Evolutionary conservation across 306 rosid species (phyloP).

Genomic region (Sicyos edulis): DNA sequence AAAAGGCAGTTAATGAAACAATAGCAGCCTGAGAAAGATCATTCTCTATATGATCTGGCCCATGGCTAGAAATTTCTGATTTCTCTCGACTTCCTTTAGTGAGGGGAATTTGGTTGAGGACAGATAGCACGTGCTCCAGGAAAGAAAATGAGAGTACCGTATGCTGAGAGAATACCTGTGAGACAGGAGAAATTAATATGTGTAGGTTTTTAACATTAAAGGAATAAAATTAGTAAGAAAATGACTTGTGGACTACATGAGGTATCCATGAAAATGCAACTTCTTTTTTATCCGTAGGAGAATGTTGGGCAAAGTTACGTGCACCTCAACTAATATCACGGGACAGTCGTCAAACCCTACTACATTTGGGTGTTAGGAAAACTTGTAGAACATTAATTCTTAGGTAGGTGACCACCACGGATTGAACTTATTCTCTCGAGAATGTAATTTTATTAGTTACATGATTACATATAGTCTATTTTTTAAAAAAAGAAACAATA

Average conservation of each 20-base stretch:
- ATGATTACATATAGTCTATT: neutral
- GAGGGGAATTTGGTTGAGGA: conserved; percentile 65
- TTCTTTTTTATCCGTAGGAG: too few relatives aligned
- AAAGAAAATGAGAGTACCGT: conserved; percentile 60
- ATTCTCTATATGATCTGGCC: conserved; percentile 54
- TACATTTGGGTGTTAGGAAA: too few relatives aligned
- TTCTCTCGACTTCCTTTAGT: conserved; percentile 48
- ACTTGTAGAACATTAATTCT: too few relatives aligned
- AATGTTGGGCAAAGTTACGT: too few relatives aligned
- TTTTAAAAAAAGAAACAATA: neutral
- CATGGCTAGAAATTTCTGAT: conserved; percentile 45
- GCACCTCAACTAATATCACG: too few relatives aligned
- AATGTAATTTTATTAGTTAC: neutral
- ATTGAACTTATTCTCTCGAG: too few relatives aligned
- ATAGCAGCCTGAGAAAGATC: conserved; percentile 76
- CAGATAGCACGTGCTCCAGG: conserved; percentile 74
- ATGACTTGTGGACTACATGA: neutral
- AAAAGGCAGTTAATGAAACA: conserved; percentile 86
- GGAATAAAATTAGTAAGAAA: neutral
- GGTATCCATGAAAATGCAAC: neutral
- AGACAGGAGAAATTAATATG: conserved; percentile 9
- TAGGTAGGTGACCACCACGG: too few relatives aligned
- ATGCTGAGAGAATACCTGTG: conserved; percentile 94
- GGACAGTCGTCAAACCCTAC: too few relatives aligned
- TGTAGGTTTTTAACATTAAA: neutral